Base-by-base conservation (phyloP, 2,329 filamentous ascomycete genomes). In the Stagonosporopsis tanaceti region DNA sequence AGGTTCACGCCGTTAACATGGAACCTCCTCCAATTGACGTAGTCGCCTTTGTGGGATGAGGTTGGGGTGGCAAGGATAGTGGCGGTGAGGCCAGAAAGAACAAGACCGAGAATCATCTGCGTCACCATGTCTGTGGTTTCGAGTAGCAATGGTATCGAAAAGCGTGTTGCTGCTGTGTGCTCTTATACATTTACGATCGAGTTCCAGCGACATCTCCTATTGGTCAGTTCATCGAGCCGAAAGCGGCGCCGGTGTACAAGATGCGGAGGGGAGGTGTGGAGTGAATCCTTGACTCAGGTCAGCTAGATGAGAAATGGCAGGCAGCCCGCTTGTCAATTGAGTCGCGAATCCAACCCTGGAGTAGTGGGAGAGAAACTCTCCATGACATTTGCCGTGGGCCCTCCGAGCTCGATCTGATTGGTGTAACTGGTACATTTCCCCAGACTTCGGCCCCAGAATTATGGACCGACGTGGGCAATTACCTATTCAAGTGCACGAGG, bases 1-100 rank as follows among this genome's bases (percentile, higher is more conserved):
- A 77, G 67, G 27, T 73, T 74, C 39, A 63, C 56, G 11, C 63
- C 63, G 2, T 57, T 63, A 24, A 61, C 64, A 25, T 66, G 59
- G 39, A 63, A 64, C 1, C 55, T 57, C 22, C 50, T 64, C 63
- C 63, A 67, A 40, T 67, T 53, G 15, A 67, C 40, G 32, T 60
- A 64, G 24, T 59, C 40, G 8, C 41, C 35, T 22, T 47, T 46
- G 17, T 41, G 38, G 28, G 17, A 5, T 34, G 47, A 34, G 27
- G 32, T 57, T 2, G 54, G 48, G 15, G 14, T 48, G 4, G 48
- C 42, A 25, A 57, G 25, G n/a, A 35, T 41, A 1, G 30, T 48
- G 17, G 54, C 34, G 8, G 30, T 11, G n/a, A 57, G 35, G 24
- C 42, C 38, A 4, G 42, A 38, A n/a, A 53, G 17, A 12, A 32